Conservation (phyloP, 116 monocot species). For the Posidonia oceanica region DNA sequence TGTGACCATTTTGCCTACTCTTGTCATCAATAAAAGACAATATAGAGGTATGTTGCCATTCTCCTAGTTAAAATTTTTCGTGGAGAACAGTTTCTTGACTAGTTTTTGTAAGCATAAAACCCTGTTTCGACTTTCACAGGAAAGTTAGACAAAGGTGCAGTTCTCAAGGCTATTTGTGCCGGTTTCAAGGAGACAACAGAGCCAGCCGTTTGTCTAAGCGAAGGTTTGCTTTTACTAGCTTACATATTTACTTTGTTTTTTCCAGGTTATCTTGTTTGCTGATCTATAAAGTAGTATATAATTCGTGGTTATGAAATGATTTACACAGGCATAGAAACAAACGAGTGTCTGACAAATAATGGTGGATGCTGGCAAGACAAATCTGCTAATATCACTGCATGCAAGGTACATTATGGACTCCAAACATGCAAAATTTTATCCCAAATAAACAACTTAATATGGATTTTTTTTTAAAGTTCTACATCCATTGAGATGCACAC, state of each 20-base stretch:
- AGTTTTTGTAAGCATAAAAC: not conserved
- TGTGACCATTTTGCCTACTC: conserved; percentile 84
- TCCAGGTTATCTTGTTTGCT: not conserved
- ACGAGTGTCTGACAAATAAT: conserved; percentile 78
- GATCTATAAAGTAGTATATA: not conserved
- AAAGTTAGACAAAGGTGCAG: conserved; percentile 86
- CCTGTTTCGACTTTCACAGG: conserved; percentile 30
- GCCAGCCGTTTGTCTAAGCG: conserved; percentile 83
- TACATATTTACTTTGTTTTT: not conserved
- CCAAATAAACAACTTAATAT: not conserved
- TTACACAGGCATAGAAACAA: conserved; percentile 53
- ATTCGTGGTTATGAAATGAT: not conserved
- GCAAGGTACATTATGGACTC: conserved; percentile 41
- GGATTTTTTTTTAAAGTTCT: not conserved
- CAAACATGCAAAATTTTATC: not conserved
- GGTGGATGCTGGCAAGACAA: conserved; percentile 95
- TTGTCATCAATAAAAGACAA: conserved; percentile 76
- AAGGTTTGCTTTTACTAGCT: conserved; percentile 35
- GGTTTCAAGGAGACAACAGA: conserved; percentile 94
- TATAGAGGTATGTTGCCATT: conserved; percentile 44
- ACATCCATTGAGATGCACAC: too few relatives aligned
- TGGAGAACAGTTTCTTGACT: not conserved
- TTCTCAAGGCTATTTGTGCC: conserved; percentile 90
- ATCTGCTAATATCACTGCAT: conserved; percentile 71
- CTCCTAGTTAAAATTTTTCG: not conserved